These are phyloP conservation scores for Citrullus colocynthis DNA, from an alignment of 306 rosid genomes.

Conservation along the genomic window DNA sequence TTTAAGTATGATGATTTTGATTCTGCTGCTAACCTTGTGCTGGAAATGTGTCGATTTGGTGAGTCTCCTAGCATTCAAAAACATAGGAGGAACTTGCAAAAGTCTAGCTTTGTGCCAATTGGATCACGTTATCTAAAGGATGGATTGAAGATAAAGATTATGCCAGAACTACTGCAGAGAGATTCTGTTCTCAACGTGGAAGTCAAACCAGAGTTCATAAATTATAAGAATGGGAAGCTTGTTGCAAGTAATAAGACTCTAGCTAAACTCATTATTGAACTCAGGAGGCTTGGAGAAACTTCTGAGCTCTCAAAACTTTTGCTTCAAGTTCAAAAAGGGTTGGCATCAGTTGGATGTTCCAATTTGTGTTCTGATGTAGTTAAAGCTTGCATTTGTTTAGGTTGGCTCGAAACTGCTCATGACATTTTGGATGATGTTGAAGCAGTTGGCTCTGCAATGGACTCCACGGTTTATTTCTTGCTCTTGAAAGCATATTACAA, in stretches of 20 bases:
- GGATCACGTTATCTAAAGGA: conserved; percentile 53
- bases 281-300: conserved; percentile 33
- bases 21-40: conserved; percentile 53
- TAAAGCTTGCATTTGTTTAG: conserved; percentile 55
- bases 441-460: conserved; percentile 32
- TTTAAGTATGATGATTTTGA: conserved; percentile 57
- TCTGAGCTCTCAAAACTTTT: conserved; percentile 55
- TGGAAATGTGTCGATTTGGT: conserved; percentile 37
- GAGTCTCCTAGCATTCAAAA: conserved; percentile 19
- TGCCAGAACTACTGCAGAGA: conserved; percentile 48
- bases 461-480: conserved; percentile 18
- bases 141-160: conserved; percentile 43
- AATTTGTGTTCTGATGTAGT: conserved; percentile 44
- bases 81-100: conserved; percentile 18
- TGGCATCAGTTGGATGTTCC: conserved; percentile 34
- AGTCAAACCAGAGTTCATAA: conserved; percentile 41
- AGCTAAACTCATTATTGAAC: conserved; percentile 43
- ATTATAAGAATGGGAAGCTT: conserved; percentile 49
- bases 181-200: conserved; percentile 60
- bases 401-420: conserved; percentile 84
- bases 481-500: conserved; percentile 53
- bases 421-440: conserved; percentile 75
- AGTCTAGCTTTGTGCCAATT: conserved; percentile 40
- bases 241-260: conserved; percentile 44
- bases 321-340: conserved; percentile 32